phyloP scores from a whole-genome alignment of 345 rosid genomes.

The Aquilaria yunnanensis region DNA sequence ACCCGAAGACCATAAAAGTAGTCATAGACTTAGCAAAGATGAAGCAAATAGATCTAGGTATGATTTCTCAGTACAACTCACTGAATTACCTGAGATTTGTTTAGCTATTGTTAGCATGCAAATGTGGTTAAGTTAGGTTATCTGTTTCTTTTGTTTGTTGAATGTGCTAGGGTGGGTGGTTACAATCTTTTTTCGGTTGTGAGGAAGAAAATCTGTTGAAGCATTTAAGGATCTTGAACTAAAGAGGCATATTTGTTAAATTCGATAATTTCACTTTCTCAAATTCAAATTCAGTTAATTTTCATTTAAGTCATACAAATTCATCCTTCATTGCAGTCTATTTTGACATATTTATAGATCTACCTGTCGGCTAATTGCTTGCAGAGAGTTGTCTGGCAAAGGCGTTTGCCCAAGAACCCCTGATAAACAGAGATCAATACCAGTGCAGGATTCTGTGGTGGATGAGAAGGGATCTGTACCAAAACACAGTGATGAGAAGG shows the following conservation, averaged over 20 bases:
- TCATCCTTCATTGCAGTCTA: too few species aligned
- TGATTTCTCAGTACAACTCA: background rate
- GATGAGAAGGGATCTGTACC: conserved; percentile 20
- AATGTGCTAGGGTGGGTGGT: conserved; percentile 27
- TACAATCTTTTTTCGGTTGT: background rate
- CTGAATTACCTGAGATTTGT: conserved; percentile 3
- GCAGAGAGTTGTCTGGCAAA: conserved; percentile 45
- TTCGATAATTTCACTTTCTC: too few species aligned
- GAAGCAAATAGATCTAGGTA: conserved; percentile 27
- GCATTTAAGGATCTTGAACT: too few species aligned
- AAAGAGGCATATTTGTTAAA: too few species aligned
- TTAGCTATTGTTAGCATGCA: conserved; percentile 2
- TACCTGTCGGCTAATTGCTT: conserved; percentile 19
- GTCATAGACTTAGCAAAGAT: conserved; percentile 27
- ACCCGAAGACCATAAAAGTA: conserved; percentile 19
- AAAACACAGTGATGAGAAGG: conserved; percentile 17
- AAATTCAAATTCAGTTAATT: too few species aligned
- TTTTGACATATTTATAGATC: background rate
- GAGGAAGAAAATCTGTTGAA: too few species aligned
- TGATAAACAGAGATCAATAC: conserved; percentile 36
- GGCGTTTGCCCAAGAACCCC: conserved; percentile 23
- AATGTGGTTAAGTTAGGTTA: background rate
- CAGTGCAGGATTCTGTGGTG: conserved; percentile 20
- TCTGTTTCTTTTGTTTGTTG: conserved; percentile 6
- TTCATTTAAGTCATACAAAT: too few species aligned